Conservation (phyloP, 345 rosid genomes). For the Murraya koenigii region DNA sequence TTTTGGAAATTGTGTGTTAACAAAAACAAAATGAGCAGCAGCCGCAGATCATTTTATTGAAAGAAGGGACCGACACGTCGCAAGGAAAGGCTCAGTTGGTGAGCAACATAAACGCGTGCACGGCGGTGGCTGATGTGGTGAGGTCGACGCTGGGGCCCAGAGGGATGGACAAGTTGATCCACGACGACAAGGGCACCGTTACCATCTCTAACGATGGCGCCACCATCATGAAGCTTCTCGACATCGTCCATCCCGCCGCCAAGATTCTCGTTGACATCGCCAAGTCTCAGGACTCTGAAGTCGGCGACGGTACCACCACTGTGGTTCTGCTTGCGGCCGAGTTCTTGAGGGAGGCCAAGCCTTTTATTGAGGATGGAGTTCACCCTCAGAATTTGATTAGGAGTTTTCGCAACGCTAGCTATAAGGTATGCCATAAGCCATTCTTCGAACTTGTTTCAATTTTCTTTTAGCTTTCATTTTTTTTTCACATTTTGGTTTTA, state of each 20-base stretch:
- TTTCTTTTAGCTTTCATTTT: not conserved
- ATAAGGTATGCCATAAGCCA: constrained; percentile 43
- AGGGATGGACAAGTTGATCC: constrained; percentile 99
- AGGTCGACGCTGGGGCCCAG: constrained; percentile 96
- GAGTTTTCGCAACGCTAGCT: constrained; percentile 80
- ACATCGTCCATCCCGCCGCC: constrained; percentile 92
- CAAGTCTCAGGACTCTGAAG: constrained; percentile 99
- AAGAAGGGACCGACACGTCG: constrained; percentile 98
- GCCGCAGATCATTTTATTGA: constrained; percentile 96
- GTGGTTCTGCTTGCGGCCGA: constrained; percentile 94
- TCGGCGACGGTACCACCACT: constrained; percentile 98
- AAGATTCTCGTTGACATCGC: constrained; percentile 99
- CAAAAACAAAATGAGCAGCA: constrained; percentile 51
- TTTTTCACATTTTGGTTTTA: not conserved
- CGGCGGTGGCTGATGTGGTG: constrained; percentile 82
- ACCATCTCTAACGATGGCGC: constrained; percentile 99
- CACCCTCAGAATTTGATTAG: constrained; percentile 89
- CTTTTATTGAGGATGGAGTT: constrained; percentile 95
- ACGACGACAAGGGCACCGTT: constrained; percentile 87
- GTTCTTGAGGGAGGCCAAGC: constrained; percentile 96
- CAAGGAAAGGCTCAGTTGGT: constrained; percentile 94
- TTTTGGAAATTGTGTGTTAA: not conserved
- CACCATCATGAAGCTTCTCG: constrained; percentile 97
- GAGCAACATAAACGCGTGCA: constrained; percentile 97
- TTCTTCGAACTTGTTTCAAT: not conserved